A percentile compares a stretch with the other conserved stretches of the same genome.
Evolutionary conservation across 2,329 filamentous ascomycete species (phyloP).

Genomic region (Fusarium piperis): DNA sequence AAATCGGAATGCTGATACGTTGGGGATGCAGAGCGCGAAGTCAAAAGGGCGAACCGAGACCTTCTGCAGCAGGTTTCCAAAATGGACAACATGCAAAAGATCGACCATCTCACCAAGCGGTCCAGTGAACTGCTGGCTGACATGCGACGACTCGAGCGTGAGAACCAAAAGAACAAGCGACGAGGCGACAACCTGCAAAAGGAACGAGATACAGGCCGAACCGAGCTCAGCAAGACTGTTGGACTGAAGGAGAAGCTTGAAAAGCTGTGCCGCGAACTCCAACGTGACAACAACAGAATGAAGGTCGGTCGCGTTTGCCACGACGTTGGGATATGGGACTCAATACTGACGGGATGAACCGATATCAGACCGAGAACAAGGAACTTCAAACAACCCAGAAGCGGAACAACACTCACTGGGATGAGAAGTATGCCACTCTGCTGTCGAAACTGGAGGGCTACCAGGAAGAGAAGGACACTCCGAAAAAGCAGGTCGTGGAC

Average conservation of each 20-base stretch:
- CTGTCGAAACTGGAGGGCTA: constrained; percentile 88
- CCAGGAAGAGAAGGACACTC: constrained; percentile 85
- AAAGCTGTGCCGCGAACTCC: constrained; percentile 92
- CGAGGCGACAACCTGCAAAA: constrained; percentile 94
- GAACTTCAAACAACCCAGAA: constrained; percentile 88
- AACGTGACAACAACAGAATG: constrained; percentile 97
- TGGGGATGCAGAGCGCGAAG: constrained; percentile 78
- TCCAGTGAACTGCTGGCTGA: constrained; percentile 92
- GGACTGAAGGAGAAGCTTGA: constrained; percentile 96
- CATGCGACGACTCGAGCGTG: constrained; percentile 94
- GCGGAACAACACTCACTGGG: constrained; percentile 82
- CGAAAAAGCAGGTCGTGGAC: constrained; percentile 82
- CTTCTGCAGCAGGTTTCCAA: constrained; percentile 88
- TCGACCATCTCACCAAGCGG: constrained; percentile 89
- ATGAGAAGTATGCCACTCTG: constrained; percentile 83
- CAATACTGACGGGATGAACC: constrained; percentile 36
- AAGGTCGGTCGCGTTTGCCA: constrained; percentile 70
- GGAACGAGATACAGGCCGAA: constrained; percentile 89
- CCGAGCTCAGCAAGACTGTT: constrained; percentile 88
- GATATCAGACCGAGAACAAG: constrained; percentile 84
- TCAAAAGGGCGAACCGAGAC: constrained; percentile 93
- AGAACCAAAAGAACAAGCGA: constrained; percentile 96
- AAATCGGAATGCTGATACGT: constrained; percentile 39
- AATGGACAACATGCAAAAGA: constrained; percentile 90
- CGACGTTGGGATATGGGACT: background rate